These are phyloP conservation scores for Gymnopus androsaceus DNA, from an alignment of 1,284 basidiomycete genomes.

Conservation along the genomic window DNA sequence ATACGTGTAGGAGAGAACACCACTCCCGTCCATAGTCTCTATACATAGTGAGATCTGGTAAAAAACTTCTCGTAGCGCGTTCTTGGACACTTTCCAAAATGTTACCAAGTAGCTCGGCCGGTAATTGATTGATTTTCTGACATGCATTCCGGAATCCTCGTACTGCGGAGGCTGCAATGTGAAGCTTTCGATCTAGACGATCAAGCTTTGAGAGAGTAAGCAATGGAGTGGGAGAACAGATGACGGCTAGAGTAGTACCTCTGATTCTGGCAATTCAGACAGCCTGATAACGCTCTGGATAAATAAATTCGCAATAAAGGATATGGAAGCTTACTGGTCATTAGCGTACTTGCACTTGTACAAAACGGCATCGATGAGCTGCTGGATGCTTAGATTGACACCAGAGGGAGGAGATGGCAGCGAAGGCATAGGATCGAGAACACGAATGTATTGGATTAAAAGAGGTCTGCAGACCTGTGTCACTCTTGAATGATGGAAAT, in stretches of 20 bases:
- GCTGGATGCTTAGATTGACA: conserved; percentile 12
- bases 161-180: conserved; percentile 19
- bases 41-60: conserved; percentile 14
- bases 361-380: conserved; percentile 15
- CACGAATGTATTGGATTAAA: neutral
- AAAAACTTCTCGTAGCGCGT: conserved; percentile 15
- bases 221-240: neutral
- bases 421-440: neutral
- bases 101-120: conserved; percentile 18
- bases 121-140: conserved; percentile 21
- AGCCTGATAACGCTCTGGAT: neutral
- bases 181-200: conserved; percentile 17
- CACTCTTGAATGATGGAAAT: too few relatives aligned
- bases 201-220: conserved; percentile 11
- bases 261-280: conserved; percentile 7
- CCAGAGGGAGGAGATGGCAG: too few relatives aligned
- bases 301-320: too few relatives aligned
- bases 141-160: conserved; percentile 19
- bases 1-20: conserved; percentile 20
- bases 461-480: neutral
- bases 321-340: conserved; percentile 14
- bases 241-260: neutral
- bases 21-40: conserved; percentile 14
- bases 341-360: conserved; percentile 13
- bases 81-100: conserved; percentile 16